Base-by-base conservation (phyloP, 176 grass and related monocot genomes). In the Zoysia pacifica region DNA sequence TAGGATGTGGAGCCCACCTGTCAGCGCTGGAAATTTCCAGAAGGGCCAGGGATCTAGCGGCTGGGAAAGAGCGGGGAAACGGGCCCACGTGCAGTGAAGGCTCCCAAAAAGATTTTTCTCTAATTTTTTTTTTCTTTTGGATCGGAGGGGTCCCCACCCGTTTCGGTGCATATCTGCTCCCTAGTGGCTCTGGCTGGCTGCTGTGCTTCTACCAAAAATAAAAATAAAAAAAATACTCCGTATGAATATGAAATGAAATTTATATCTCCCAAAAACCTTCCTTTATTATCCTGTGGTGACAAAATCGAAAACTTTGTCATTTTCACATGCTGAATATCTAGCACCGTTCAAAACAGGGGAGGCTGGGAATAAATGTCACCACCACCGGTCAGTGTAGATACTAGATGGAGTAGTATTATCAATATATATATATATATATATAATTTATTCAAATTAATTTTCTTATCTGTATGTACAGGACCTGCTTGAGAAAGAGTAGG, bases 1-100 rank as follows among this genome's bases (percentile, higher is more conserved):
- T 91, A 73, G 76, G 69, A 66, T 14, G 76, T 8, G 55, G 85
- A 82, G 0, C 71, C 71, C 58, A 0, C 55, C 4, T 81, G 80
- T 55, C 84, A 70, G 80, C 2, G 5, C 15, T 4, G 44, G 89
- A 91, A 87, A 49, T 84, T 87, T 91, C 89, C 72, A 73, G 85
- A 91, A 87, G 72, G 14, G 13, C 75, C 58, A 4, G n/a, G 40
- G 60, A 91, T 80, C 84, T 81, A 59, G 84, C 87, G 89, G 89
- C 89, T 87, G 45, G 20, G 63, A 37, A 68, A 2, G 45, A 53
- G 5, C 83, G 40, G 48, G 46, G 16, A 12, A 1, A 28, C 0
- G 5, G 76, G 35, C 18, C 87, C 87, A 65, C 76, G 3, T 11
- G 54, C 72, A 86, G 84, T 0, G 19, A 59, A 48, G 2, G 19